Base-by-base conservation (phyloP, 2,329 filamentous ascomycete genomes). In the Fusarium sp. region DNA sequence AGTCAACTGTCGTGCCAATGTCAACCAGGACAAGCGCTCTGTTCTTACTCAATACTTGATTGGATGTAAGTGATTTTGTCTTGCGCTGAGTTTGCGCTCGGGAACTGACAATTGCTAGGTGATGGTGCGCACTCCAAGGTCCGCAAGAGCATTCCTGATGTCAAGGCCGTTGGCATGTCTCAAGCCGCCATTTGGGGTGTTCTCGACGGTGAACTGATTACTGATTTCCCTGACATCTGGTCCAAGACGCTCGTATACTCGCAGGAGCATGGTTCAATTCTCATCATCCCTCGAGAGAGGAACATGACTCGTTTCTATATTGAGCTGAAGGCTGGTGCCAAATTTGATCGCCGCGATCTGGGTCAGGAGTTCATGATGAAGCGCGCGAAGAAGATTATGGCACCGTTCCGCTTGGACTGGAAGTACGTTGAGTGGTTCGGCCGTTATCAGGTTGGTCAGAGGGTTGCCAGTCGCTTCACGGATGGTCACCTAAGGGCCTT, bases 211-310 rank as follows among this genome's bases (percentile, higher is more conserved):
- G 87, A 89, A 75, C 80, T 93, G 12, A 87, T 91, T 42, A 93
- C 91, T 10, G 85, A 92, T 75, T 93, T 93, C 70, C 91, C 91
- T 3, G 91, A 93, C 72, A 86, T 93, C 48, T 93, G 90, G 90
- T 91, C 88, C 77, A 93, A 93, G 79, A 89, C 90, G 0, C 85
- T 91, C 1, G 84, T 92, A 10, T 90, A 90, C 68, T 90, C 88
- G 4, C 87, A 92, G 64, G 84, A 87, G 61, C 84, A 88, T 43
- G 91, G 91, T 5, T 91, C 90, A 0, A 88, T 93, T 44, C 83
- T 93, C n/a, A 91, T 92, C 76, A 90, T 93, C 54, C 91, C 91
- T 7, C 86, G 91, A 38, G 91, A 93, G 77, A 84, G 89, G 41
- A 91, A 91, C 73, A 88, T 93, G 85, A 93, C 91, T 1, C 86